Conservation (phyloP, 768 basidiomycete species). For the Serendipita indica region DNA sequence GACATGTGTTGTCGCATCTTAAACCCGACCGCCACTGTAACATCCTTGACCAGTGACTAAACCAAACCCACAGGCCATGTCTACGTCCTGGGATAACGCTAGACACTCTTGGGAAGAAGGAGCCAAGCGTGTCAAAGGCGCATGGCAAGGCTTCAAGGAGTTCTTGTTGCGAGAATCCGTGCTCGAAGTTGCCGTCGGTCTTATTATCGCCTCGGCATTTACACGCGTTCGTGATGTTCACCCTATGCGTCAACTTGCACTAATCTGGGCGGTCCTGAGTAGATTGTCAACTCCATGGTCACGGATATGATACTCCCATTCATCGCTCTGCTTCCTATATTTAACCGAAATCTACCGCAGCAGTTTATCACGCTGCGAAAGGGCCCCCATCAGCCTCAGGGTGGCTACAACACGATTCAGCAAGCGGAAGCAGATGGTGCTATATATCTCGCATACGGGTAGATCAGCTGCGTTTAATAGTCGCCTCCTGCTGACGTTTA, state of each 20-base stretch:
- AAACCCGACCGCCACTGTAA: background rate
- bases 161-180: slow-evolving; percentile 26
- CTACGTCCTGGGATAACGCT: background rate
- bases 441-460: slow-evolving; percentile 25
- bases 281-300: slow-evolving; percentile 31
- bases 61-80: background rate
- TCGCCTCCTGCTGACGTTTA: background rate
- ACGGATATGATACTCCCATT: slow-evolving; percentile 31
- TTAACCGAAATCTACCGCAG: slow-evolving; percentile 30
- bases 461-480: background rate
- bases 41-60: background rate
- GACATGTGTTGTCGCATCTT: background rate
- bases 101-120: background rate
- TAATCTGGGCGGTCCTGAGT: slow-evolving; percentile 13
- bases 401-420: slow-evolving; percentile 29
- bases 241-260: background rate
- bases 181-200: slow-evolving; percentile 32
- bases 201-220: slow-evolving; percentile 19
- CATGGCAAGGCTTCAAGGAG: slow-evolving; percentile 1
- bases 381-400: slow-evolving; percentile 22
- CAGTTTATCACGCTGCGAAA: slow-evolving; percentile 28
- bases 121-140: background rate
- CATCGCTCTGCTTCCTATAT: slow-evolving; percentile 30
- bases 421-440: slow-evolving; percentile 34
- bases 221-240: background rate